phyloP scores from a whole-genome alignment of 1,284 basidiomycete species.

The Microbotryum silenes-acaulis region DNA sequence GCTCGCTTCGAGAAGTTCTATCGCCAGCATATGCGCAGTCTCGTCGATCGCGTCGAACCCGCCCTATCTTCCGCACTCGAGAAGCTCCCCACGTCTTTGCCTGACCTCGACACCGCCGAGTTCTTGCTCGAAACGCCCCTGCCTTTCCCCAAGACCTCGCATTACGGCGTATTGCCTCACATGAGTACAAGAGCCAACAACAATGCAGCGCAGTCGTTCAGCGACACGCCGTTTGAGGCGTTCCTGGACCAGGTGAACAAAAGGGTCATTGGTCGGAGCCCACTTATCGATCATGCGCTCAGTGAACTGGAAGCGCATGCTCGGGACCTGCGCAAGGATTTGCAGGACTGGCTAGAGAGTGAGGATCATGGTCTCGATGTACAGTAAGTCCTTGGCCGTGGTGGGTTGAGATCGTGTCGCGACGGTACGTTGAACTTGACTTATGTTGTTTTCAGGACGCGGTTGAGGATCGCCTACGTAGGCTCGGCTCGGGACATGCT shows the following conservation, averaged over 20 bases:
- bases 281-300: conserved; percentile 25
- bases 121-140: conserved; percentile 30
- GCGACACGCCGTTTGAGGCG: conserved; percentile 14
- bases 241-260: conserved; percentile 27
- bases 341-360: conserved; percentile 17
- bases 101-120: conserved; percentile 9
- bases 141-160: conserved; percentile 18
- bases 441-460: not conserved
- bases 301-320: conserved; percentile 21
- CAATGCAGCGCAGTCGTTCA: too few species aligned
- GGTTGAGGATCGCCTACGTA: conserved; percentile 11
- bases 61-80: conserved; percentile 13
- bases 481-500: conserved; percentile 9
- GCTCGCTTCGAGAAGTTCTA: conserved; percentile 14
- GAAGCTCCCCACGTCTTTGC: not conserved
- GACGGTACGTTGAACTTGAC: not conserved
- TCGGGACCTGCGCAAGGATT: conserved; percentile 9
- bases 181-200: not conserved
- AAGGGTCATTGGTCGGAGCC: conserved; percentile 21
- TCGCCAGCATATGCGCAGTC: conserved; percentile 4
- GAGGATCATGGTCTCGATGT: too few species aligned
- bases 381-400: too few species aligned
- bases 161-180: not conserved
- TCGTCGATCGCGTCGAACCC: conserved; percentile 14
- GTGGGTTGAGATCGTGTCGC: too few species aligned